Evolutionary conservation across 108 stramenopile species (phyloP).

Genomic region (Epithemia pelagica): DNA sequence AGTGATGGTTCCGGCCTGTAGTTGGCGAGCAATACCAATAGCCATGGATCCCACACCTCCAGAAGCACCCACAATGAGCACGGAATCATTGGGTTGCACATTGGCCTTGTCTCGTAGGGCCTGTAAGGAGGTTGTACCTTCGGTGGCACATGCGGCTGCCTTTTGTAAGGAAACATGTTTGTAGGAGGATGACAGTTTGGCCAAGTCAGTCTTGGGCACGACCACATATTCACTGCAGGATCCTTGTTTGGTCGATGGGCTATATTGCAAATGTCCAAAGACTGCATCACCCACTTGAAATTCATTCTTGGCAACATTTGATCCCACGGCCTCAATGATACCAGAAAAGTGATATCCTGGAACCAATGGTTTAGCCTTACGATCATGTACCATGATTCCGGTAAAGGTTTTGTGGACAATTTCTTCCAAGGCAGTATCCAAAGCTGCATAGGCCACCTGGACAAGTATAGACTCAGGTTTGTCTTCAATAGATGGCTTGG

Average conservation of each 20-base stretch:
- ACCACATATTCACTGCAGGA: slow-evolving; percentile 24
- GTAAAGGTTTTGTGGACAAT: slow-evolving; percentile 5
- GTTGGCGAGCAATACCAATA: slow-evolving; percentile 25
- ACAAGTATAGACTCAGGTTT: slow-evolving; percentile 13
- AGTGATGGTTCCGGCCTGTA: slow-evolving; percentile 16
- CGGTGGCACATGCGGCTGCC: slow-evolving; percentile 24
- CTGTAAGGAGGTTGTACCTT: slow-evolving; percentile 25
- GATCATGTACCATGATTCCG: slow-evolving; percentile 16
- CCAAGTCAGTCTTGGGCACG: slow-evolving; percentile 6
- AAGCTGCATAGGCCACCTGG: slow-evolving; percentile 20
- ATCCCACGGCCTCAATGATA: slow-evolving; percentile 11
- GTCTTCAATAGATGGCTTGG: not conserved
- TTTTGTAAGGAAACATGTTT: slow-evolving; percentile 1
- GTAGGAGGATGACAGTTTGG: slow-evolving; percentile 4
- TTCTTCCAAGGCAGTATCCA: slow-evolving; percentile 21
- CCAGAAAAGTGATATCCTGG: slow-evolving; percentile 24
- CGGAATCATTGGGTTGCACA: slow-evolving; percentile 8
- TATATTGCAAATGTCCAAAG: slow-evolving; percentile 29
- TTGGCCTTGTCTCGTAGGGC: slow-evolving; percentile 21
- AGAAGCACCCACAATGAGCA: slow-evolving; percentile 29
- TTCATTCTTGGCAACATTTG: not conserved
- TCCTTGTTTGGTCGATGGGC: slow-evolving; percentile 19
- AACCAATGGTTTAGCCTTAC: slow-evolving; percentile 14
- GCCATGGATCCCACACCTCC: slow-evolving; percentile 34
- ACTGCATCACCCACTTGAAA: slow-evolving; percentile 14